These are phyloP conservation scores for Trametes punicea DNA, from an alignment of 768 basidiomycete species.

Conservation along the genomic window DNA sequence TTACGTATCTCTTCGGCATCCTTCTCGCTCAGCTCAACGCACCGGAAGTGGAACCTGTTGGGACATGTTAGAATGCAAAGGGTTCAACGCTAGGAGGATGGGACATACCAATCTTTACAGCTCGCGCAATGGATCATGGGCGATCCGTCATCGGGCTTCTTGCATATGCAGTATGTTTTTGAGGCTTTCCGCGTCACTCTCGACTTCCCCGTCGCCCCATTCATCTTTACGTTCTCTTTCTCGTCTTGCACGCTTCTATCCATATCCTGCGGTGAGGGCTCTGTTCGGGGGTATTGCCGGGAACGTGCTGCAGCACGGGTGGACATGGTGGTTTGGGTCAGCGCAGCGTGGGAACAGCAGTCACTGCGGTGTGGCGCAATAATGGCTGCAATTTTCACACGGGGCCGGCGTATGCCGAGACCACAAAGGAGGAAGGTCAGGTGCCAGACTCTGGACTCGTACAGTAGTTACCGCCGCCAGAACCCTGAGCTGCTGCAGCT, in stretches of 20 bases:
- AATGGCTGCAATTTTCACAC: background rate
- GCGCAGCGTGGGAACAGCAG: slow-evolving; percentile 4
- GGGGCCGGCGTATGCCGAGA: background rate
- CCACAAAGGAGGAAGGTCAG: background rate
- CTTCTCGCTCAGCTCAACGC: slow-evolving; percentile 57
- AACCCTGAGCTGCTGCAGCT: too few relatives aligned
- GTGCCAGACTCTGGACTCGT: too few relatives aligned
- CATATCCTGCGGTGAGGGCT: background rate
- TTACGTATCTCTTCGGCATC: slow-evolving; percentile 78
- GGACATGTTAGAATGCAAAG: background rate
- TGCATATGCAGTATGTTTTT: slow-evolving; percentile 58
- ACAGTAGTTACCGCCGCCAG: too few relatives aligned
- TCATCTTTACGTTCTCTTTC: slow-evolving; percentile 23
- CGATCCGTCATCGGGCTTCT: slow-evolving; percentile 67
- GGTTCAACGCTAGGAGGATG: background rate
- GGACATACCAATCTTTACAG: slow-evolving; percentile 67
- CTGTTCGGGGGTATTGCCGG: background rate
- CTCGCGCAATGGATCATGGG: slow-evolving; percentile 77
- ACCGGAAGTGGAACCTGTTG: slow-evolving; percentile 80
- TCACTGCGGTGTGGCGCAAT: slow-evolving; percentile 2
- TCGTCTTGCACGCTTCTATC: background rate
- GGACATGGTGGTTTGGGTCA: slow-evolving; percentile 13
- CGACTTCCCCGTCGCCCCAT: slow-evolving; percentile 12
- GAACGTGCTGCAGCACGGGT: slow-evolving; percentile 14
- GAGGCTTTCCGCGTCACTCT: slow-evolving; percentile 21